Evolutionary conservation across 169 alveolate genomes (phyloP).

Genomic region (Perkinsus olseni): DNA sequence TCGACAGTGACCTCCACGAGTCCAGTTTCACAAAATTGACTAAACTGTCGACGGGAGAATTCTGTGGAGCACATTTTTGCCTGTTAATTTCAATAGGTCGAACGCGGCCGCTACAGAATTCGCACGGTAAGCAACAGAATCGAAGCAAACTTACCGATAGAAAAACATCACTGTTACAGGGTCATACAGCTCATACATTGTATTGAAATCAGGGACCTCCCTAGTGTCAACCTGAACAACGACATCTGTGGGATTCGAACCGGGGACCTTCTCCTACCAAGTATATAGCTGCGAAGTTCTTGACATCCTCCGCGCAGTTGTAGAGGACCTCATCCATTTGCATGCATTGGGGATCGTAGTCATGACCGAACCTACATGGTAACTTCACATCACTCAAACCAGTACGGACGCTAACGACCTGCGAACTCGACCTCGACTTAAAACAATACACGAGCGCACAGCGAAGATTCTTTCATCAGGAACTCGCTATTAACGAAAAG

Average conservation of each 20-base stretch:
- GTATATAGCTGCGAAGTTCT: conserved; percentile 90
- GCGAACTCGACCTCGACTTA: too few relatives aligned
- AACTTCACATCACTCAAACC: conserved; percentile 40
- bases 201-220: conserved; percentile 97
- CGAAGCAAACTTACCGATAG: conserved; percentile 60
- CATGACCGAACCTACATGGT: conserved; percentile 93
- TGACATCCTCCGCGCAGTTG: conserved; percentile 89
- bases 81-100: too few relatives aligned
- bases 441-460: background rate
- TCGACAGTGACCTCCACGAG: too few relatives aligned
- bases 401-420: too few relatives aligned
- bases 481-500: background rate
- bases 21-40: too few relatives aligned
- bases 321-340: conserved; percentile 93
- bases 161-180: conserved; percentile 98
- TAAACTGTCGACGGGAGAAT: too few relatives aligned
- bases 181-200: conserved; percentile 96
- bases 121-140: too few relatives aligned
- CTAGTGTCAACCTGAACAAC: conserved; percentile 79
- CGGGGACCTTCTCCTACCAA: conserved; percentile 57
- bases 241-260: background rate
- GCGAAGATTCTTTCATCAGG: background rate
- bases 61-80: too few relatives aligned
- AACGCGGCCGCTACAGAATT: too few relatives aligned
- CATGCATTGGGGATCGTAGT: conserved; percentile 94